Evolutionary conservation across 345 rosid species (phyloP).

Genomic region (Reutealis trisperma): DNA sequence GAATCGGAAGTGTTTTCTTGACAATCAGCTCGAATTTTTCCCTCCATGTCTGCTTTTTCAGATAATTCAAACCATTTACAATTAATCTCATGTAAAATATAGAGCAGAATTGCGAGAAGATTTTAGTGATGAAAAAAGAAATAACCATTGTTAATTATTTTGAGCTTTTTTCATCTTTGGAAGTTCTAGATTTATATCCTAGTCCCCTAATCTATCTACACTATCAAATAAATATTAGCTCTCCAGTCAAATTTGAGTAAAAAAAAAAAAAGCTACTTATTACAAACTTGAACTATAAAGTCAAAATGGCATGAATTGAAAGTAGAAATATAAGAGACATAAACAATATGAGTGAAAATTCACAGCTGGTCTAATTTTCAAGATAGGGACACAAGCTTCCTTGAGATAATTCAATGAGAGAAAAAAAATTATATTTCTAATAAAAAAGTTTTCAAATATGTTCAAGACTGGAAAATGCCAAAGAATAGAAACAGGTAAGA

Average conservation of each 20-base stretch:
- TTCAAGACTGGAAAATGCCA: background rate
- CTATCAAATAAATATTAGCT: background rate
- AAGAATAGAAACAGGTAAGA: background rate
- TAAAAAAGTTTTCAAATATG: background rate
- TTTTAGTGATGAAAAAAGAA: background rate
- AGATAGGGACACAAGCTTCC: background rate
- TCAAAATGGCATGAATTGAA: background rate
- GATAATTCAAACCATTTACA: conserved; percentile 13
- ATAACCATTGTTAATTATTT: background rate
- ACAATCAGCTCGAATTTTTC: conserved; percentile 54
- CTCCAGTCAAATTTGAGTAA: background rate
- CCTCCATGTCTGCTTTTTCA: conserved; percentile 66
- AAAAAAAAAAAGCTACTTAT: background rate
- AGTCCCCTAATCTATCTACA: background rate
- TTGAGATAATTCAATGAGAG: background rate
- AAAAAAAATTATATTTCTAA: background rate
- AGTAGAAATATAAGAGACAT: background rate
- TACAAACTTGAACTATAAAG: background rate
- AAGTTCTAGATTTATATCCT: background rate
- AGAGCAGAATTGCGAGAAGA: background rate
- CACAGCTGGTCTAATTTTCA: background rate
- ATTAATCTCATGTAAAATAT: background rate
- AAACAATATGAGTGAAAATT: background rate
- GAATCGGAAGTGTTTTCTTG: conserved; percentile 46
- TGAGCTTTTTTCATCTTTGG: background rate